Conservation (phyloP, 805 yeast genomes). For the Sugiyamaella smithiae region DNA sequence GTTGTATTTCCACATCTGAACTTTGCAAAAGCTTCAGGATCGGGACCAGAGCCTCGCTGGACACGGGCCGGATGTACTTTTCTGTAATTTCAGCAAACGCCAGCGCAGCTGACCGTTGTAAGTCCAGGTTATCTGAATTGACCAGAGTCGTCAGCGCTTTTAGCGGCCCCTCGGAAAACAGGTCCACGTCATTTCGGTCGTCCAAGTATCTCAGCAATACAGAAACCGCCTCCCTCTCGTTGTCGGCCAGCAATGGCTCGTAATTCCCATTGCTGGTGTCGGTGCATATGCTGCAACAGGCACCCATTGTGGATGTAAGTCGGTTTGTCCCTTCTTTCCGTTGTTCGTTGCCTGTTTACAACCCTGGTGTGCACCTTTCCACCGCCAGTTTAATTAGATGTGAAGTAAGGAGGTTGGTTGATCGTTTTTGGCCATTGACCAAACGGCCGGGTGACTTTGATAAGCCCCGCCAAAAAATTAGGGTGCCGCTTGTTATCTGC, state of each 20-base stretch:
- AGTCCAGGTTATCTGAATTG: slow-evolving; percentile 89
- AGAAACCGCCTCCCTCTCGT: slow-evolving; percentile 94
- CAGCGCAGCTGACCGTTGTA: slow-evolving; percentile 94
- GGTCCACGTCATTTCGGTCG: slow-evolving; percentile 71
- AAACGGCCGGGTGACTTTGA: slow-evolving; percentile 1
- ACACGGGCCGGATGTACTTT: slow-evolving; percentile 84
- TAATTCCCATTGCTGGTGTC: slow-evolving; percentile 43
- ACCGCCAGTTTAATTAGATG: background rate
- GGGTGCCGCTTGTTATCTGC: no score
- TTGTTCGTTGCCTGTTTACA: no score
- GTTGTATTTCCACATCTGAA: slow-evolving; percentile 89
- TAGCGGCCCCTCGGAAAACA: slow-evolving; percentile 76
- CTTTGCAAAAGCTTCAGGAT: slow-evolving; percentile 82
- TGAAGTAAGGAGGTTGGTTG: slow-evolving; percentile 1
- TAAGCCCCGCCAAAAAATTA: slow-evolving; percentile 5
- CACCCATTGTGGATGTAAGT: slow-evolving; percentile 17
- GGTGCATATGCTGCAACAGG: slow-evolving; percentile 23
- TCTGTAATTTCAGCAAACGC: slow-evolving; percentile 99
- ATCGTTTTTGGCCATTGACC: background rate
- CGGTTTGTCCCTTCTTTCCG: no score
- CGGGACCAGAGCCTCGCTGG: slow-evolving; percentile 90
- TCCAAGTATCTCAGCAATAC: slow-evolving; percentile 85
- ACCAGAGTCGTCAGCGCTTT: slow-evolving; percentile 89
- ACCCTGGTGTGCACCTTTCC: no score
- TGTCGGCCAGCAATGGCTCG: slow-evolving; percentile 87